A percentile compares a stretch with the other conserved stretches of the same genome.
Evolutionary conservation across 2,329 filamentous ascomycete genomes (phyloP).

Genomic region (Colletotrichum sp.): DNA sequence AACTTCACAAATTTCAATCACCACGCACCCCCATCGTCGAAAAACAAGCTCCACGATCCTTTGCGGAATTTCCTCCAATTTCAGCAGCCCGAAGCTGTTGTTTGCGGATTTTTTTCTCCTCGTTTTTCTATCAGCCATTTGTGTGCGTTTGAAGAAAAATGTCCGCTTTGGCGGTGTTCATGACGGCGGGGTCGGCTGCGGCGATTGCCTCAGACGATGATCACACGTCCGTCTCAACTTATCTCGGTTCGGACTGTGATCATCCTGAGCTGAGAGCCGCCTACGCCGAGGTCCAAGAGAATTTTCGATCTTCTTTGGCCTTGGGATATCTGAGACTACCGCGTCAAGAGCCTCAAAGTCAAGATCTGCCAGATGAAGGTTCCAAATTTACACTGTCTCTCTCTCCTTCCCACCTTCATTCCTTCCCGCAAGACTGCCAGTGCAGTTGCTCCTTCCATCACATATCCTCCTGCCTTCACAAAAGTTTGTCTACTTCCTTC

Average conservation of each 20-base stretch:
- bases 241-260: not conserved
- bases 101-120: not conserved
- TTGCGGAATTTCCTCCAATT: not conserved
- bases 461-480: not conserved
- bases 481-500: not conserved
- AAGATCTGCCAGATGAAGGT: not conserved
- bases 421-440: not conserved
- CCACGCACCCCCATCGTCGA: not conserved
- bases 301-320: not conserved
- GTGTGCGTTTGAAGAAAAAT: not conserved
- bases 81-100: not conserved
- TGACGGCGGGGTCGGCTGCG: not conserved
- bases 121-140: not conserved
- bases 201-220: not conserved
- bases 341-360: not conserved
- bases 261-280: not conserved
- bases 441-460: not conserved
- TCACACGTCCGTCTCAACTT: not conserved
- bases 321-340: not conserved
- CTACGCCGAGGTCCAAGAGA: not conserved
- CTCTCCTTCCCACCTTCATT: not conserved
- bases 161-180: not conserved
- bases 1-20: not conserved
- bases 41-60: not conserved
- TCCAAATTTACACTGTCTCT: not conserved